These are phyloP conservation scores for Vararia minispora DNA, from an alignment of 768 basidiomycete genomes.

Conservation along the genomic window DNA sequence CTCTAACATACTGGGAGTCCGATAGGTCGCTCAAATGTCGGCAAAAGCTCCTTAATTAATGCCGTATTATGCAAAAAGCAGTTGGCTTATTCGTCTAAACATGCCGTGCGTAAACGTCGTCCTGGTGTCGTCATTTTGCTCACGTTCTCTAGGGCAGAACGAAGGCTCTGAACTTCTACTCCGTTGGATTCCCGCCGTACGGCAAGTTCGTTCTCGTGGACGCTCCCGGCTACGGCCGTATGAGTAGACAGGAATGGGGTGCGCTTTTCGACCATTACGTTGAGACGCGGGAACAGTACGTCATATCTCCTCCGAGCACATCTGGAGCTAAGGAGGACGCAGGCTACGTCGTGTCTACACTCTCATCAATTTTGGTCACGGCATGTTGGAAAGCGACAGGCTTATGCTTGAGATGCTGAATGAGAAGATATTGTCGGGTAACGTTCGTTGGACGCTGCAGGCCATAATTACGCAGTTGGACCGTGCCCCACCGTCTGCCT, in stretches of 20 bases:
- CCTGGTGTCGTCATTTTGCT: background rate
- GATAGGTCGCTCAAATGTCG: slow-evolving; percentile 66
- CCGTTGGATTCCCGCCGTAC: slow-evolving; percentile 41
- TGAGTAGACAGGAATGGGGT: slow-evolving; percentile 72
- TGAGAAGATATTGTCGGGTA: slow-evolving; percentile 25
- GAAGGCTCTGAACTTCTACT: slow-evolving; percentile 58
- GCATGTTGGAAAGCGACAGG: slow-evolving; percentile 42
- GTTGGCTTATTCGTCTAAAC: slow-evolving; percentile 55
- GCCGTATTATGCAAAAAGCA: slow-evolving; percentile 47
- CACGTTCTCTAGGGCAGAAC: slow-evolving; percentile 49
- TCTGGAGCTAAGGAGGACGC: background rate
- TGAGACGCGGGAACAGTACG: slow-evolving; percentile 48
- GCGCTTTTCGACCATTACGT: slow-evolving; percentile 55
- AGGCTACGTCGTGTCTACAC: slow-evolving; percentile 66
- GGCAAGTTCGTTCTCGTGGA: slow-evolving; percentile 63
- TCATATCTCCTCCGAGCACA: slow-evolving; percentile 4
- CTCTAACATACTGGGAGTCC: slow-evolving; percentile 1
- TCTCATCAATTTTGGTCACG: slow-evolving; percentile 58
- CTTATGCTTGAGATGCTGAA: slow-evolving; percentile 50
- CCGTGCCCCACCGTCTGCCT: slow-evolving; percentile 26
- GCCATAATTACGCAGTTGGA: slow-evolving; percentile 68
- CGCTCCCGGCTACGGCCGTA: slow-evolving; percentile 68
- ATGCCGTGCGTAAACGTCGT: slow-evolving; percentile 38
- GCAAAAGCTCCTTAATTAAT: slow-evolving; percentile 68
- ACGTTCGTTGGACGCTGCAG: slow-evolving; percentile 47